A percentile compares a stretch with the other conserved stretches of the same genome.
phyloP scores from a whole-genome alignment of 2,329 filamentous ascomycete species.

The Aspergillus floridensis region DNA sequence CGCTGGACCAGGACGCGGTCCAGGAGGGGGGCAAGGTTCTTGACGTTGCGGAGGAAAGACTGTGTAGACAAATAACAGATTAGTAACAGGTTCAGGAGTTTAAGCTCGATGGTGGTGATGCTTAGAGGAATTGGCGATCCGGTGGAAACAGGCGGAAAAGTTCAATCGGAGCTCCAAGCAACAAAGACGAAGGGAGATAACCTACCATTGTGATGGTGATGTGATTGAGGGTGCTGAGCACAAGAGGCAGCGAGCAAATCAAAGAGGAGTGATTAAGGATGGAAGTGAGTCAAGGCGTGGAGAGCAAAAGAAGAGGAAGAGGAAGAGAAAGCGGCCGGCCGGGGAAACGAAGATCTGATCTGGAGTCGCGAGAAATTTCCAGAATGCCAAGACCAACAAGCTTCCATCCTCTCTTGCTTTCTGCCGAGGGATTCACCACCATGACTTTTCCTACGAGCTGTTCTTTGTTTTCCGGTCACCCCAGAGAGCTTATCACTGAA shows the following conservation, averaged over 20 bases:
- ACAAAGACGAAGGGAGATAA: slow-evolving; percentile 2
- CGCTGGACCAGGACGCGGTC: slow-evolving; percentile 98
- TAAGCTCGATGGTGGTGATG: background rate
- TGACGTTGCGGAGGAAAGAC: slow-evolving; percentile 84
- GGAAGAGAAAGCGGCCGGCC: slow-evolving; percentile 29
- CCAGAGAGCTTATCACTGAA: background rate
- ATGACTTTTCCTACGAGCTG: background rate
- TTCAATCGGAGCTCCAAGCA: slow-evolving; percentile 5
- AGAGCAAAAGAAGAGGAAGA: slow-evolving; percentile 29
- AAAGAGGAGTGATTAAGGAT: slow-evolving; percentile 9
- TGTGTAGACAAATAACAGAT: slow-evolving; percentile 12
- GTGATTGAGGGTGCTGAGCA: slow-evolving; percentile 11
- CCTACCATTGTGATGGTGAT: slow-evolving; percentile 27
- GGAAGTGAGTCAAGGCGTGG: slow-evolving; percentile 23
- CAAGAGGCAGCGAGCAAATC: slow-evolving; percentile 5
- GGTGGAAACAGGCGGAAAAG: slow-evolving; percentile 7
- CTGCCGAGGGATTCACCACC: slow-evolving; percentile 32
- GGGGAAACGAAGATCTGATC: slow-evolving; percentile 34
- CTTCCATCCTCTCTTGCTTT: slow-evolving; percentile 20
- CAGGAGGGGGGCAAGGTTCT: slow-evolving; percentile 88
- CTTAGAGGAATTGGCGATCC: background rate
- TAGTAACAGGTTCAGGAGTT: background rate
- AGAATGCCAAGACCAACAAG: slow-evolving; percentile 43
- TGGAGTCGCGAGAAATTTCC: slow-evolving; percentile 43
- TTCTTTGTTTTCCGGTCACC: background rate